A percentile compares a stretch with the other conserved stretches of the same genome.
These are phyloP conservation scores for Exophiala xenobiotica DNA, from an alignment of 2,329 filamentous ascomycete species.

Conservation along the genomic window DNA sequence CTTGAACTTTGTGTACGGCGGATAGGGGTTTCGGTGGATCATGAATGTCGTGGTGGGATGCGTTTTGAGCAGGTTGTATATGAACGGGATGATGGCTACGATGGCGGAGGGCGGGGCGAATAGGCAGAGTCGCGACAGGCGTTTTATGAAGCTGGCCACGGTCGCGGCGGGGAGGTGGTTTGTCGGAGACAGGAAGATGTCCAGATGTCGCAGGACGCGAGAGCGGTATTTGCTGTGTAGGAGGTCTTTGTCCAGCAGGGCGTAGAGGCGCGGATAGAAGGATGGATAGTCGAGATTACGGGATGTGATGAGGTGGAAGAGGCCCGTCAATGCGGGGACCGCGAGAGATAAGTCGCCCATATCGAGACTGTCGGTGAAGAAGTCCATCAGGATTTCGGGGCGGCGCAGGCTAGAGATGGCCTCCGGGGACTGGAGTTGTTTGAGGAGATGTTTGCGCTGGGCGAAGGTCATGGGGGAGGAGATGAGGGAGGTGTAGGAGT, in stretches of 20 bases:
- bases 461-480: slow-evolving; percentile 59
- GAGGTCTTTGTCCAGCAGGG: slow-evolving; percentile 78
- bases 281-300: slow-evolving; percentile 94
- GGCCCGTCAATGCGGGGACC: slow-evolving; percentile 81
- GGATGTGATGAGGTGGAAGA: slow-evolving; percentile 91
- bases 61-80: slow-evolving; percentile 88
- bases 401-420: slow-evolving; percentile 69
- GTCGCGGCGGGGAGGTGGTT: slow-evolving; percentile 81
- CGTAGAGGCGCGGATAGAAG: slow-evolving; percentile 94
- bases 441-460: slow-evolving; percentile 76
- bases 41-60: slow-evolving; percentile 94
- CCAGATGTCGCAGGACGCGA: slow-evolving; percentile 85
- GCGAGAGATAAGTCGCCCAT: slow-evolving; percentile 76
- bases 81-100: slow-evolving; percentile 84
- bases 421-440: slow-evolving; percentile 34
- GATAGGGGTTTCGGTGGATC: slow-evolving; percentile 75
- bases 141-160: slow-evolving; percentile 94
- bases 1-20: slow-evolving; percentile 58
- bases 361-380: slow-evolving; percentile 91
- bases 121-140: slow-evolving; percentile 80
- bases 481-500: slow-evolving; percentile 25
- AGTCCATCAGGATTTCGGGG: slow-evolving; percentile 90
- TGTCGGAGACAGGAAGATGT: slow-evolving; percentile 85
- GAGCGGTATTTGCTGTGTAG: slow-evolving; percentile 94
- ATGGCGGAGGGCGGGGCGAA: slow-evolving; percentile 86